Base-by-base conservation (phyloP, 176 grass and related monocot genomes). In the Elymus sibiricus region DNA sequence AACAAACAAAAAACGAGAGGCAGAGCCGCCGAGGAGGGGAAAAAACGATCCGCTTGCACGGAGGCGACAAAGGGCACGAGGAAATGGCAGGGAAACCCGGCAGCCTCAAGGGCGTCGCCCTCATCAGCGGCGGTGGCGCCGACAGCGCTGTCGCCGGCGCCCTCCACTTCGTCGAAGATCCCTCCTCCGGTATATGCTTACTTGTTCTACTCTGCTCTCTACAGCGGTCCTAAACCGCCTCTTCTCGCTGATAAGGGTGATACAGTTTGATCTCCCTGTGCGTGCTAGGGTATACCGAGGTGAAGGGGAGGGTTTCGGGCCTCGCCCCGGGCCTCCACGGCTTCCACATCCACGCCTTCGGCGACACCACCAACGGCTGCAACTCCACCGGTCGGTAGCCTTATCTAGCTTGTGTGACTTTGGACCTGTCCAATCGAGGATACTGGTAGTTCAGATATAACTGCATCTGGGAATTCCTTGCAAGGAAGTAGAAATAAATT, bases 291-390 rank as follows among this genome's bases (percentile, higher is more conserved):
- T 86, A 71, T 74, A 93, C 92, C 2, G 67, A 93, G 62, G 92
- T 92, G 87, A 89, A 75, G 71, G 92, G 92, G 32, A 87, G 58
- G 64, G 70, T 94, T 72, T 37, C 82, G 1, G 85, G 93, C 34
- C 90, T 95, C 60, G 32, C 87, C 55, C 90, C 85, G 25, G 88
- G 93, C 7, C 70, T 61, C 13, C 90, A 95, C 59, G 90, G 85
- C 59, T 95, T 92, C 83, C 93, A 95, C 82, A 90, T 95, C 79
- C 90, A 92, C 78, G 56, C 88, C 22, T 90, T 95, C 38, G 83
- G 93, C 11, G 90, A 95, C 90, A 95, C 93, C 69, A 95, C 93
- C 68, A 95, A 90, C 40, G 90, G 90, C 85, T 95, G 90, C 93
- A 92, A 87, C 32, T 95, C 90, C 46, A 95, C 88, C 11, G 90